A percentile compares a stretch with the other conserved stretches of the same genome.
These are phyloP conservation scores for Petrea volubilis DNA, from an alignment of 257 asterid species.

Conservation along the genomic window DNA sequence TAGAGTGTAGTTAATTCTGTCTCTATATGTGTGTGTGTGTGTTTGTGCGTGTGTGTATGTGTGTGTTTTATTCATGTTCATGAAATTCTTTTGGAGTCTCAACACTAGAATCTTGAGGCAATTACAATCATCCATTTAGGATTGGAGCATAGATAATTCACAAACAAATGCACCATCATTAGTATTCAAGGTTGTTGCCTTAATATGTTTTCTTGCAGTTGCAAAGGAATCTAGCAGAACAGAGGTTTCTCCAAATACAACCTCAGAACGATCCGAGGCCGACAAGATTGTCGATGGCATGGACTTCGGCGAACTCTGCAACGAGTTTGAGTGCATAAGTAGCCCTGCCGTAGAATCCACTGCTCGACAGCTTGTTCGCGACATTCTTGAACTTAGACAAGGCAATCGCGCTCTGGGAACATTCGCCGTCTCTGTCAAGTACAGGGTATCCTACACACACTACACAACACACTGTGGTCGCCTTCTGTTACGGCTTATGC, in stretches of 20 bases:
- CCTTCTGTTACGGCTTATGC: background rate
- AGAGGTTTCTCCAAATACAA: slow-evolving; percentile 41
- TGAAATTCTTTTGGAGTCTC: too few species aligned
- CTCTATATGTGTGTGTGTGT: too few species aligned
- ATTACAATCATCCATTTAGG: too few species aligned
- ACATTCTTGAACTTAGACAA: slow-evolving; percentile 79
- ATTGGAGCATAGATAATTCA: too few species aligned
- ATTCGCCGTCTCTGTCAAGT: slow-evolving; percentile 69
- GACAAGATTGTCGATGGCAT: slow-evolving; percentile 78
- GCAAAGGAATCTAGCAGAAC: slow-evolving; percentile 54
- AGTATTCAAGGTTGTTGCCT: too few species aligned
- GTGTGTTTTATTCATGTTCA: too few species aligned
- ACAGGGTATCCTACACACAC: slow-evolving; percentile 46
- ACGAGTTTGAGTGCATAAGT: slow-evolving; percentile 90
- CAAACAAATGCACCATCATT: too few species aligned
- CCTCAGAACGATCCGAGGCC: slow-evolving; percentile 50
- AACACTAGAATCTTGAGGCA: too few species aligned
- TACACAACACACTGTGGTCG: background rate
- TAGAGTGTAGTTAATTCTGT: too few species aligned
- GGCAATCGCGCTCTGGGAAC: slow-evolving; percentile 79
- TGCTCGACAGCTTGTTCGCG: slow-evolving; percentile 84
- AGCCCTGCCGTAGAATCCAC: slow-evolving; percentile 89
- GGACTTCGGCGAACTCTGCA: slow-evolving; percentile 89
- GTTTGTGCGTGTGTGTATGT: too few species aligned
- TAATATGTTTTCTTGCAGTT: slow-evolving; percentile 43